Base-by-base conservation (phyloP, 2,329 filamentous ascomycete species). In the Tolypocladium inflatum region DNA sequence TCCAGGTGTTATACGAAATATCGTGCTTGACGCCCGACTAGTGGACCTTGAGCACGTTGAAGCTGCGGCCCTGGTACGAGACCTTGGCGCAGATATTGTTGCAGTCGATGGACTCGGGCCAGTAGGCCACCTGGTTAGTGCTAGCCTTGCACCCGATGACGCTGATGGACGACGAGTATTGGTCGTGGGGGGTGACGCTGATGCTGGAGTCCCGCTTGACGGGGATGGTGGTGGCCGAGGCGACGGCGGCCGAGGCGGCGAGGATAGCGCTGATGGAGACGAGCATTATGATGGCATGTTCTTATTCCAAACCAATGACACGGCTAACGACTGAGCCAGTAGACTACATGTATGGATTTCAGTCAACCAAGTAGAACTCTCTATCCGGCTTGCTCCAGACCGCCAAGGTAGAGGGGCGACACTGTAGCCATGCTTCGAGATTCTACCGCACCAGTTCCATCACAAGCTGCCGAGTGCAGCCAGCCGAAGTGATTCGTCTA, bases 1-100 rank as follows among this genome's bases (percentile, higher is more conserved):
- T 83, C 80, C 80, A 85, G 55, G 82, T 81, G 62, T 85, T 82
- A 73, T 85, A 85, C 59, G 74, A 78, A 71, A 85, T 78, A 69
- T 85, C 82, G 67, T 82, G 68, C 55, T 81, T 81, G 54, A 80
- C 81, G 45, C 73, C 74, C 1, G 81, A 84, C 56, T 74, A 69
- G 72, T 85, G 83, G 61, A 85, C 72, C 67, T 77, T 77, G 60
- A 85, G 77, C 57, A 90, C 80, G 63, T 82, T 76, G 58, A 86
- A 68, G 42, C 71, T 74, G 59, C 80, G 78, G 57, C 71, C 78
- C 50, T 68, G 71, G 67, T 79, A 71, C 58, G 72, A 75, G 60
- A 85, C 71, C 68, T 78, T 77, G 64, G 84, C 73, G 70, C 82
- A 85, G 63, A 84, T 74, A 66, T 80, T 75, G 71, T 78, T 71